Base-by-base conservation (phyloP, 345 rosid species). In the Arabidopsis arenosa region DNA sequence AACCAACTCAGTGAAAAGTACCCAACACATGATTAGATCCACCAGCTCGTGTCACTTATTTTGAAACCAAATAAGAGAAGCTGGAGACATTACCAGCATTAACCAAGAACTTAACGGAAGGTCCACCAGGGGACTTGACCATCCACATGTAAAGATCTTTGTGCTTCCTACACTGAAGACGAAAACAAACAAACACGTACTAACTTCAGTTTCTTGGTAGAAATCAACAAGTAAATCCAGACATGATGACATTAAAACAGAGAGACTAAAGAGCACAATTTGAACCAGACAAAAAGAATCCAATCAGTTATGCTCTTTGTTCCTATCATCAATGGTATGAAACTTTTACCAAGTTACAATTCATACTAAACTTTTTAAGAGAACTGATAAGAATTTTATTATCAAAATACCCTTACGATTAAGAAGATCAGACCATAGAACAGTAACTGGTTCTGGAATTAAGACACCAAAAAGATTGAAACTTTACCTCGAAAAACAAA, bases 121-220 rank as follows among this genome's bases (percentile, higher is more conserved):
- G 99, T 57, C 97, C 97, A 76, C 75, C 70, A 4, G 92, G 93
- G 52, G 86, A 82, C 83, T 87, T 93, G 63, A 86, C 92, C 93
- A 92, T 95, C 99, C 98, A 95, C 57, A 92, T 37, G 71, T 95
- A 95, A 64, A 92, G 91, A 73, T 95, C 98, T 73, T 89, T 85
- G 75, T 90, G 93, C 84, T 92, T 95, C 83, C 99, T 85, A 83
- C 99, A 95, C 99, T 95, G 90, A 66, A 73, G 23, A 30, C 43
- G 0, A n/a, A 8, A 48, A 66, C 61, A 55, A 39, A 66, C 4
- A 47, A 28, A 23, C 43, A 6, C 35, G 5, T 23, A 55, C n/a
- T 32, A 11, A 40, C 69, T 65, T 57, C 17, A 62, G n/a, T 39
- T 17, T 45, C 61, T 9, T 33, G 37, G 7, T 37, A 33, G 26